Evolutionary conservation across 805 yeast genomes (phyloP).

Genomic region (Candida silvicultrix): DNA sequence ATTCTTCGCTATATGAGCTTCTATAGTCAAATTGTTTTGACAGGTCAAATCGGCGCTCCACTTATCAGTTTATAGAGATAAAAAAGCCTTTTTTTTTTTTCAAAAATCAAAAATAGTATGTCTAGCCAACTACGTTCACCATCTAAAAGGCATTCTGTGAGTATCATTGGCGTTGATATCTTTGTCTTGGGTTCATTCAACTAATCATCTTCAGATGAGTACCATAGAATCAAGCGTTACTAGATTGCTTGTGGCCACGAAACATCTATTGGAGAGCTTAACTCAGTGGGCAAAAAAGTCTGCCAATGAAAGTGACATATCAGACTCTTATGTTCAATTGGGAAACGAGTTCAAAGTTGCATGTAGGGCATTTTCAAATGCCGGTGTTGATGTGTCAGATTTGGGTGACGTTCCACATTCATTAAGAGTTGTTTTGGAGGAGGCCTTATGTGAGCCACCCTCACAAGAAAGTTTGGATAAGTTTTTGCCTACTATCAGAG

Average conservation of each 20-base stretch:
- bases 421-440: slow-evolving; percentile 73
- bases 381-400: slow-evolving; percentile 78
- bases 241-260: slow-evolving; percentile 77
- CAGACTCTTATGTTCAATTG: slow-evolving; percentile 83
- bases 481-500: slow-evolving; percentile 79
- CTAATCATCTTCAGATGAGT: slow-evolving; percentile 23
- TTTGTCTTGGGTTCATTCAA: too few species aligned
- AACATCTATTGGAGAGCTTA: slow-evolving; percentile 76
- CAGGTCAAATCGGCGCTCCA: too few species aligned
- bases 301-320: slow-evolving; percentile 79
- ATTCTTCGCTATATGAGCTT: too few species aligned
- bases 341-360: slow-evolving; percentile 93
- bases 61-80: too few species aligned
- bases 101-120: neutral
- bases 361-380: slow-evolving; percentile 67
- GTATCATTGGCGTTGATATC: too few species aligned
- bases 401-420: slow-evolving; percentile 88
- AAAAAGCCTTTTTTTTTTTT: too few species aligned
- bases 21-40: too few species aligned
- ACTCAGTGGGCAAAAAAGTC: slow-evolving; percentile 84
- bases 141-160: slow-evolving; percentile 22
- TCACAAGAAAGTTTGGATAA: slow-evolving; percentile 75
- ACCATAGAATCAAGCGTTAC: slow-evolving; percentile 78
- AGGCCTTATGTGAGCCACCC: slow-evolving; percentile 79
- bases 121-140: slow-evolving; percentile 5